phyloP scores from a whole-genome alignment of 2,329 filamentous ascomycete species.

The Penicillium sp. region DNA sequence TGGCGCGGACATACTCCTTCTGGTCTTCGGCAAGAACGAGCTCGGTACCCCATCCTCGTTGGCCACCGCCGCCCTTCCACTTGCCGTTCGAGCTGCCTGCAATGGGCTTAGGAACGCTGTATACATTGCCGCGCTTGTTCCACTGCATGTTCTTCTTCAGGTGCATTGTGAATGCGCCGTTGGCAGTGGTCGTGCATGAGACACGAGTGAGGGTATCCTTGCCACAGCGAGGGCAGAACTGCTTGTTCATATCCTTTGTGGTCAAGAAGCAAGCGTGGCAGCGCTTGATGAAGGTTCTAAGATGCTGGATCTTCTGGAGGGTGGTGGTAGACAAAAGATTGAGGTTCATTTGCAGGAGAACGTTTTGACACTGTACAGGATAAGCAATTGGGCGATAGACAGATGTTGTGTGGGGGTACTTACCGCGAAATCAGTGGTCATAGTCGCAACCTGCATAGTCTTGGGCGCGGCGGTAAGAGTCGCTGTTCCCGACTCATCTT shows the following conservation, averaged over 20 bases:
- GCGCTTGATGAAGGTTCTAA: constrained; percentile 85
- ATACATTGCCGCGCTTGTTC: constrained; percentile 90
- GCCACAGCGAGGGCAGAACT: constrained; percentile 91
- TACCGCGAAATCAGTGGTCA: constrained; percentile 96
- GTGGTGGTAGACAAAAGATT: constrained; percentile 73
- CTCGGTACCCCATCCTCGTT: constrained; percentile 79
- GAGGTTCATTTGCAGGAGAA: constrained; percentile 89
- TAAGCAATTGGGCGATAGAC: constrained; percentile 6
- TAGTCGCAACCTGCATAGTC: constrained; percentile 79
- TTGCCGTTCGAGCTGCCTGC: constrained; percentile 79
- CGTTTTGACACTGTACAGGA: constrained; percentile 65
- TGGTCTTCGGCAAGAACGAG: constrained; percentile 91
- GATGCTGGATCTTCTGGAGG: constrained; percentile 73
- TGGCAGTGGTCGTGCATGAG: constrained; percentile 76
- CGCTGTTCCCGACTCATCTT: constrained; percentile 55
- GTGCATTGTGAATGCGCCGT: constrained; percentile 79
- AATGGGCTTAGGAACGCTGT: constrained; percentile 86
- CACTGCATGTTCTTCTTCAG: constrained; percentile 94
- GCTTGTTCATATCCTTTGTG: constrained; percentile 77
- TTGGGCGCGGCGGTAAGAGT: constrained; percentile 55
- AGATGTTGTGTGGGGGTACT: constrained; percentile 9
- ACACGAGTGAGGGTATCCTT: constrained; percentile 82
- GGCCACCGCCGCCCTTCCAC: constrained; percentile 65
- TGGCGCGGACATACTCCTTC: constrained; percentile 76
- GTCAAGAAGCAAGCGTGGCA: constrained; percentile 92